Base-by-base conservation (phyloP, 2,329 filamentous ascomycete species). In the Penicillium sp. region DNA sequence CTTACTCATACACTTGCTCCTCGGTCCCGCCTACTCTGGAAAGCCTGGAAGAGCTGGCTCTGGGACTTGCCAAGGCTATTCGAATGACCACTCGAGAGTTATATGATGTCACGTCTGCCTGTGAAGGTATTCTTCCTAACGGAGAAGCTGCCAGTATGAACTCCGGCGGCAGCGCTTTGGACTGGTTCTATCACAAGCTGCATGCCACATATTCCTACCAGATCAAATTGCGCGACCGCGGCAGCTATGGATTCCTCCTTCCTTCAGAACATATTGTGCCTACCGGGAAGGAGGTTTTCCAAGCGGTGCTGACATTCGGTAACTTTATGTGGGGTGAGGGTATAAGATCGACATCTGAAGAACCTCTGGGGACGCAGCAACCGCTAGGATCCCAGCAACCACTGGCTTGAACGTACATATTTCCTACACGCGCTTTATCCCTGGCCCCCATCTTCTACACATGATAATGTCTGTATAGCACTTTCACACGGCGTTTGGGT, bases 131-230 rank as follows among this genome's bases (percentile, higher is more conserved):
- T 15, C 81, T 89, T 1, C 69, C 72, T 7, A 66, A 61, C 1
- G 63, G 64, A 30, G 60, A 52, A 21, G 61, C 66, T 21, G 39
- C 70, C 40, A 83, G 92, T 56, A 89, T 94, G 67, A 83, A 83
- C 0, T 85, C 87, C 3, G 92, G 93, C 32, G 93, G 93, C 2
- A 92, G 89, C 42, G 90, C 90, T 1, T 84, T 97, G 34, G 94
- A 97, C 72, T 97, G 90, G 85, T 96, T 99, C 73, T 96, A 96
- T 69, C 90, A 96, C 62, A 88, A 95, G 64, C 74, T 97, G 55
- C 78, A 81, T 40, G 89, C 93, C 15, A 86, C 84, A 56, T 96
- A 90, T 69, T 89, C 91, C 52, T 97, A 95, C 70, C 94, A 97
- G 78, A 88, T 88, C 74, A 97, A 97, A 75, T 78, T 99, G 23